Percentiles rank a stretch among this genome's conserved stretches.
phyloP scores from a whole-genome alignment of 805 yeast species.

The Candida wancherniae region DNA sequence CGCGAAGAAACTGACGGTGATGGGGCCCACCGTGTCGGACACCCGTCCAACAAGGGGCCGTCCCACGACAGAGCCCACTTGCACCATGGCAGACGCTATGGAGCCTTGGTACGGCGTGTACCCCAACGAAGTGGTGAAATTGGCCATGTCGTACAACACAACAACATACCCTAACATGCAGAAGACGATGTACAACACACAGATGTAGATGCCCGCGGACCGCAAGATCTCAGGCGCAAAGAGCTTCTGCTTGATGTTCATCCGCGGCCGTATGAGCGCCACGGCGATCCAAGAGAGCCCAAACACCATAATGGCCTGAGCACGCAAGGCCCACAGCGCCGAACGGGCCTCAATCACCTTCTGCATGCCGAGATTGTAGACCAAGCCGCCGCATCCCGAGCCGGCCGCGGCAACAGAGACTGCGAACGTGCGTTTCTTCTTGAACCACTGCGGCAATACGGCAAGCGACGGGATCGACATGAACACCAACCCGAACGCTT shows the following conservation, averaged over 20 bases:
- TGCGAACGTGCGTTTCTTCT: constrained; percentile 54
- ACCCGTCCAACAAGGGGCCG: constrained; percentile 52
- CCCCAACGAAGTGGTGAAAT: constrained; percentile 57
- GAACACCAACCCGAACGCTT: constrained; percentile 53
- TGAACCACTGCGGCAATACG: constrained; percentile 67
- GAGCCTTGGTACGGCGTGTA: constrained; percentile 52
- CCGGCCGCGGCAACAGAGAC: constrained; percentile 48
- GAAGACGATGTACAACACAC: constrained; percentile 38
- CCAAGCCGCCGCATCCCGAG: constrained; percentile 49
- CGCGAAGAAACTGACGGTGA: constrained; percentile 34
- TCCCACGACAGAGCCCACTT: constrained; percentile 52
- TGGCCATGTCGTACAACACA: constrained; percentile 53
- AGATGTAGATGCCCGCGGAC: constrained; percentile 40
- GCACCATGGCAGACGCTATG: constrained; percentile 54
- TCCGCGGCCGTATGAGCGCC: constrained; percentile 13
- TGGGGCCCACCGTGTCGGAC: constrained; percentile 49
- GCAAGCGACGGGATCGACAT: constrained; percentile 56
- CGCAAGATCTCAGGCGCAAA: constrained; percentile 39
- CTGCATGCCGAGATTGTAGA: constrained; percentile 41
- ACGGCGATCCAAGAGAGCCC: constrained; percentile 13
- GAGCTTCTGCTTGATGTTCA: constrained; percentile 22
- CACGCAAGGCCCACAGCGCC: constrained; percentile 48
- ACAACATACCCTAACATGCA: constrained; percentile 60
- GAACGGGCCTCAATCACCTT: constrained; percentile 31
- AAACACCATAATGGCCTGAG: constrained; percentile 27